Conservation (phyloP, 768 basidiomycete species). For the Crassisporium funariophilum region DNA sequence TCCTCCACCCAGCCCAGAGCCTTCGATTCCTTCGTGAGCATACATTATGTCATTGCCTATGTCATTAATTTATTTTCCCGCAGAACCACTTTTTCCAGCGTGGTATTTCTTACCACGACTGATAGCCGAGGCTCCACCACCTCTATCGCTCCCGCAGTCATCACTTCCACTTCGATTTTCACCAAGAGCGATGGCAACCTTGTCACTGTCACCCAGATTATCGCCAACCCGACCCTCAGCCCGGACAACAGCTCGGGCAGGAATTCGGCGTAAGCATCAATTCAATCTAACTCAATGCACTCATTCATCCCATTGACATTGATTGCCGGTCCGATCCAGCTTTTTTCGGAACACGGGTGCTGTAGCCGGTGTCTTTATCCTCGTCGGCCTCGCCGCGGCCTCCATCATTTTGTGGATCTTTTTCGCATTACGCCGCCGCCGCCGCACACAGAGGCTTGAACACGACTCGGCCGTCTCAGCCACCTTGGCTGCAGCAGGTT, state of each 20-base stretch:
- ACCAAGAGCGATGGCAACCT: conserved; percentile 54
- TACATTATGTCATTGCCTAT: conserved; percentile 17
- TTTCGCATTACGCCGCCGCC: conserved; percentile 69
- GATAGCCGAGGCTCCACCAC: conserved; percentile 51
- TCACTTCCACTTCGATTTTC: conserved; percentile 60
- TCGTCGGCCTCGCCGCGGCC: conserved; percentile 80
- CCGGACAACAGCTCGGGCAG: conserved; percentile 43
- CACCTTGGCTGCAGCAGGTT: conserved; percentile 70
- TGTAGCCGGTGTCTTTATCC: conserved; percentile 88
- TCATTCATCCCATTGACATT: conserved; percentile 7
- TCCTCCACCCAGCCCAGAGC: conserved; percentile 8
- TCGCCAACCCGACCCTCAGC: conserved; percentile 73
- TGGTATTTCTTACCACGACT: conserved; percentile 62
- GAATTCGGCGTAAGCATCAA: conserved; percentile 51
- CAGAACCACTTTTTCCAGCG: conserved; percentile 57
- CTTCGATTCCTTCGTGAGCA: conserved; percentile 2
- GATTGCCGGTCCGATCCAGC: conserved; percentile 39
- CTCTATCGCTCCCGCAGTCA: conserved; percentile 52
- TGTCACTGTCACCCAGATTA: conserved; percentile 61
- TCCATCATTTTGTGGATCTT: conserved; percentile 70
- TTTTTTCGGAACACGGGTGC: conserved; percentile 91
- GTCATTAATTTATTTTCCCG: conserved; percentile 17
- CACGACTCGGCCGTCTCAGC: conserved; percentile 74
- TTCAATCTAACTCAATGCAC: conserved; percentile 2
- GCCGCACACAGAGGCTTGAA: conserved; percentile 60